phyloP scores from a whole-genome alignment of 495 filamentous ascomycete species.

The Hyaloscypha variabilis region DNA sequence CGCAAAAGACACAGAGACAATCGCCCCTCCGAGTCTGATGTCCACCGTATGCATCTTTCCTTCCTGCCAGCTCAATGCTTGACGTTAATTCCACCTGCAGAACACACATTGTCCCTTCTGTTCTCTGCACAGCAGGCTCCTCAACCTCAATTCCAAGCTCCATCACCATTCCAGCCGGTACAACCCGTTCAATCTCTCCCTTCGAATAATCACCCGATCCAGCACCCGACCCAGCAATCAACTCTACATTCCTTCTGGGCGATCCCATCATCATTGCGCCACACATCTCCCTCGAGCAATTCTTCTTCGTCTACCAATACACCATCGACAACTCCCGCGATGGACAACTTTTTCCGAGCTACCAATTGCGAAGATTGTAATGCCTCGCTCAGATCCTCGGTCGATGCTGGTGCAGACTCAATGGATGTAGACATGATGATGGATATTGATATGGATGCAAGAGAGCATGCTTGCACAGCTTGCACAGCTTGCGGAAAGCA shows the following conservation, averaged over 20 bases:
- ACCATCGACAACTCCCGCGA: constrained; percentile 8
- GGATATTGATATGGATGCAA: constrained; percentile 19
- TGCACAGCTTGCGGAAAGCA: constrained; percentile 26
- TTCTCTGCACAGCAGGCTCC: constrained; percentile 29
- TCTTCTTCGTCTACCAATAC: constrained; percentile 15
- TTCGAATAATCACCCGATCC: constrained; percentile 1
- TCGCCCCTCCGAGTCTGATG: constrained; percentile 27
- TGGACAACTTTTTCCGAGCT: constrained; percentile 14
- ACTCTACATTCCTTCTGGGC: constrained; percentile 32
- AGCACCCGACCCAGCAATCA: constrained; percentile 25
- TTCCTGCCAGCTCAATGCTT: background rate
- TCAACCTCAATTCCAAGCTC: constrained; percentile 11
- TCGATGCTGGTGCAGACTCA: constrained; percentile 13
- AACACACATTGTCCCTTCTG: constrained; percentile 33
- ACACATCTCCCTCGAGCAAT: constrained; percentile 19
- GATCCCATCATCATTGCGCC: constrained; percentile 14
- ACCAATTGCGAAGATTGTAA: constrained; percentile 32
- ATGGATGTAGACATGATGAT: constrained; percentile 32
- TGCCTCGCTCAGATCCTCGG: constrained; percentile 5
- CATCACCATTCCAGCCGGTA: background rate
- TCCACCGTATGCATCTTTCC: constrained; percentile 24
- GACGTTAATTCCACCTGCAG: constrained; percentile 17
- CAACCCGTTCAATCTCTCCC: constrained; percentile 17
- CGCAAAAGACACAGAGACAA: constrained; percentile 32
- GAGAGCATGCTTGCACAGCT: constrained; percentile 21